Base-by-base conservation (phyloP, 371 early-diverging fungal genomes). In the Mucor circinelloides region DNA sequence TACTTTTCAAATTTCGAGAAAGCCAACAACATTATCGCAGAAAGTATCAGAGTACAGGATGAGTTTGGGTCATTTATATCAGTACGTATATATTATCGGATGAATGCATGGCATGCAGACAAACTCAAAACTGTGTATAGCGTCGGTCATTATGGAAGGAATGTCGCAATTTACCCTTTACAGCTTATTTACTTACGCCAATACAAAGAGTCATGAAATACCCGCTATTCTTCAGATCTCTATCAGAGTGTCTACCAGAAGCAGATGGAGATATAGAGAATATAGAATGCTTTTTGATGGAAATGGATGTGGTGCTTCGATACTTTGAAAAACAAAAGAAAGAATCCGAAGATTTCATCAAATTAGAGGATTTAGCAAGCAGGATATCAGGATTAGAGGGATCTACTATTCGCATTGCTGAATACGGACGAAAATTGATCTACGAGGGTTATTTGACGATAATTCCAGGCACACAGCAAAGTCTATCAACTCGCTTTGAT, bases 181-280 rank as follows among this genome's bases (percentile, higher is more conserved):
- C 79, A 59, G 69, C 79, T 4, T 81, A 77, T 30, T 48, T 81
- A 21, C 59, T 81, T 19, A 79, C 75, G 25, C 82, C 82, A 3
- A 75, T 81, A 2, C 82, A 81, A 59, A 61, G 82, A 25, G 64
- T 81, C 0, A 77, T 78, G 71, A 81, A 81, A 58, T 81, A 81
- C 42, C 82, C 82, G 4, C 57, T 81, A 7, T 78, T 81, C 34
- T 81, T 81, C 56, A 76, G 70, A 56, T 61, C 70, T 15, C 52
- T 70, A 46, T 19, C 32, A 28, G 70, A 70, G 15, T 70, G 69
- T 28, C 25, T 75, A 17, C 5, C 31, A 21, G 44, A 50, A 6
- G 30, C 23, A 17, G 64, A 67, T 59, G 6, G 32, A 28, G 63
- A 56, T 8, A 30, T 23, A 7, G 15, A 61, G 2, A 55, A 70